phyloP scores from a whole-genome alignment of 1,284 basidiomycete genomes.

The Exobasidium rhododendri region DNA sequence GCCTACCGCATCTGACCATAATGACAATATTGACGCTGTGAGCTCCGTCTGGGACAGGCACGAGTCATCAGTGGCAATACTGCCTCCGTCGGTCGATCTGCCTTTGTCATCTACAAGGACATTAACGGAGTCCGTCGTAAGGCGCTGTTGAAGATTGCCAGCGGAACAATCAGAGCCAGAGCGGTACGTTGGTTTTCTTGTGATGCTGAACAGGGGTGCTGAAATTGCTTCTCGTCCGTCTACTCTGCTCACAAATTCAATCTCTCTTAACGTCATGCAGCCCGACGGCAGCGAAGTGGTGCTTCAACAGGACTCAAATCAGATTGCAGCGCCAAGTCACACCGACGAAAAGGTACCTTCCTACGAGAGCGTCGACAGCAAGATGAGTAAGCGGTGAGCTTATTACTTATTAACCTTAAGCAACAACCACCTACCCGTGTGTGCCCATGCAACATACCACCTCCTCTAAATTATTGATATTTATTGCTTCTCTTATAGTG shows the following conservation, averaged over 20 bases:
- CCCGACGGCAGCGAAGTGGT: constrained; percentile 8
- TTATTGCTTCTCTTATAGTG: too few species aligned
- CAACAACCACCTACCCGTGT: too few species aligned
- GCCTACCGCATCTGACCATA: too few species aligned
- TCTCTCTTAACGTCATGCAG: not conserved
- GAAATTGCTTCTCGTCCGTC: too few species aligned
- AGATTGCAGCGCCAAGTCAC: not conserved
- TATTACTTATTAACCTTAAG: not conserved
- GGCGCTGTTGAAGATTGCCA: constrained; percentile 7
- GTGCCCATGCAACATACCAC: too few species aligned
- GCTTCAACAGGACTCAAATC: constrained; percentile 5
- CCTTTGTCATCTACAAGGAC: constrained; percentile 52
- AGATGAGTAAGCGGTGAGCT: constrained; percentile 5
- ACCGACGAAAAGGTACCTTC: not conserved
- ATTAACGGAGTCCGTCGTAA: constrained; percentile 22
- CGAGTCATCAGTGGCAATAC: constrained; percentile 38
- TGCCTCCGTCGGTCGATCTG: constrained; percentile 38
- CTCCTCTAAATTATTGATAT: too few species aligned
- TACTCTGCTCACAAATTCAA: too few species aligned
- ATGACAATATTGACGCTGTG: too few species aligned
- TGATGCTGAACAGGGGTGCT: not conserved
- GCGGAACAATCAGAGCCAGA: constrained; percentile 7
- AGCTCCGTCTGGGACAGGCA: too few species aligned
- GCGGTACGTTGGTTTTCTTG: not conserved
- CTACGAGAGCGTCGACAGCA: not conserved